These are phyloP conservation scores for Pseudozyma pruni DNA, from an alignment of 1,284 basidiomycete species.

Conservation along the genomic window DNA sequence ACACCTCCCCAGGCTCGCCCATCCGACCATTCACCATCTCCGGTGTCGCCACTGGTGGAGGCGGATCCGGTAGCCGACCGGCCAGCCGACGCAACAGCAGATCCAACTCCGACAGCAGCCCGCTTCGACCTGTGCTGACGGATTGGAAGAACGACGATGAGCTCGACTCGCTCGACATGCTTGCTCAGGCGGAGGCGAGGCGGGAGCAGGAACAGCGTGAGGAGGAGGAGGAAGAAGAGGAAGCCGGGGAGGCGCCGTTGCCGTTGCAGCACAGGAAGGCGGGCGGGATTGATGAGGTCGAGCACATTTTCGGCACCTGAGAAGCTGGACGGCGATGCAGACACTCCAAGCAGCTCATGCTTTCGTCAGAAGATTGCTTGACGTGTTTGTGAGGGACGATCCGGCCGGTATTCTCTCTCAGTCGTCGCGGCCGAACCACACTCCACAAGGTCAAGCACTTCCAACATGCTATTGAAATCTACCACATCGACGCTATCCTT, in stretches of 20 bases:
- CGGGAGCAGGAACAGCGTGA: conserved; percentile 34
- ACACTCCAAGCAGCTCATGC: not conserved
- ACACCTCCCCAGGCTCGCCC: conserved; percentile 30
- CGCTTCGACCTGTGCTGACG: conserved; percentile 57
- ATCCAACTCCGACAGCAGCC: conserved; percentile 41
- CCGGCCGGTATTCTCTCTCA: too few species aligned
- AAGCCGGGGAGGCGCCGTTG: conserved; percentile 20
- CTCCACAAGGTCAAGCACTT: too few species aligned
- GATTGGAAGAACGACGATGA: conserved; percentile 59
- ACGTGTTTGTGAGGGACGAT: not conserved
- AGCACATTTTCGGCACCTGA: conserved; percentile 58
- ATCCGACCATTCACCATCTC: conserved; percentile 36
- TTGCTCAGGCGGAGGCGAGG: conserved; percentile 41
- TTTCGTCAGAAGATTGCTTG: not conserved
- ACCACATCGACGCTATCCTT: not conserved
- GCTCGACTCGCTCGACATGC: conserved; percentile 33
- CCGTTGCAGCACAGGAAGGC: conserved; percentile 54
- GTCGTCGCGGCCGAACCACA: too few species aligned
- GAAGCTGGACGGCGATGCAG: not conserved
- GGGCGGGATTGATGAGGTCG: conserved; percentile 62
- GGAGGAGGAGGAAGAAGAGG: conserved; percentile 34
- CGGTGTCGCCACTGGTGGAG: conserved; percentile 2
- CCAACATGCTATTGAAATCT: too few species aligned
- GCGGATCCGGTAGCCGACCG: too few species aligned
- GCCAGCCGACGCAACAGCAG: conserved; percentile 40